These are phyloP conservation scores for Monosporozyma unispora DNA, from an alignment of 805 yeast species.

Conservation along the genomic window DNA sequence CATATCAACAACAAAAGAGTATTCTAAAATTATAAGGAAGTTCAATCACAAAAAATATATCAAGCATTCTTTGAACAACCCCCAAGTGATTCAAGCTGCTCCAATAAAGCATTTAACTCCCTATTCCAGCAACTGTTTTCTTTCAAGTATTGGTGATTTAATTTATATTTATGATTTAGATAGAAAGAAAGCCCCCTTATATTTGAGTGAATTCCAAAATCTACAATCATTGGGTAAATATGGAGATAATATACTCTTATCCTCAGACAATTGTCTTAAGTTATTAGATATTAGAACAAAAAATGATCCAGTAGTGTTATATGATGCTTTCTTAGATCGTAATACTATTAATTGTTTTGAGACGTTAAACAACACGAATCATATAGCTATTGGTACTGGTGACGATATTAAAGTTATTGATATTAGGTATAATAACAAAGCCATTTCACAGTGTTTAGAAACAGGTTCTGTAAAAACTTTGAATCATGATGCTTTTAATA, in stretches of 20 bases:
- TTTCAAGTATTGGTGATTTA: neutral
- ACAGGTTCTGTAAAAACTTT: neutral
- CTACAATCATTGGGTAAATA: neutral
- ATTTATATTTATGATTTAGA: neutral
- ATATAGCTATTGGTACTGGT: neutral
- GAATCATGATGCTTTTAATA: neutral
- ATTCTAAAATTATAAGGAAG: neutral
- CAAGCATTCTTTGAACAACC: neutral
- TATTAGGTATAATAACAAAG: neutral
- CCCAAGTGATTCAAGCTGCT: neutral
- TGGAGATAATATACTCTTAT: neutral
- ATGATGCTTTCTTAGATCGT: neutral
- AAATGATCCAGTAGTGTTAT: neutral
- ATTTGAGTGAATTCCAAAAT: neutral
- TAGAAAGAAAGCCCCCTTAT: neutral
- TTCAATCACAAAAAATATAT: neutral
- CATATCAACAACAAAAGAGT: neutral
- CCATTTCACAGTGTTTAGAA: neutral
- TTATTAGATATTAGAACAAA: neutral
- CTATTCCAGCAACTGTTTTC: neutral
- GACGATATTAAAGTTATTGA: neutral
- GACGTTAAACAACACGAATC: neutral
- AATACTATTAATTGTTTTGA: neutral
- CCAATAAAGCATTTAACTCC: neutral
- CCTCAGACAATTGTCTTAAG: neutral